These are phyloP conservation scores for Polychytrium aggregatum DNA, from an alignment of 192 early-diverging fungal genomes.

Conservation along the genomic window DNA sequence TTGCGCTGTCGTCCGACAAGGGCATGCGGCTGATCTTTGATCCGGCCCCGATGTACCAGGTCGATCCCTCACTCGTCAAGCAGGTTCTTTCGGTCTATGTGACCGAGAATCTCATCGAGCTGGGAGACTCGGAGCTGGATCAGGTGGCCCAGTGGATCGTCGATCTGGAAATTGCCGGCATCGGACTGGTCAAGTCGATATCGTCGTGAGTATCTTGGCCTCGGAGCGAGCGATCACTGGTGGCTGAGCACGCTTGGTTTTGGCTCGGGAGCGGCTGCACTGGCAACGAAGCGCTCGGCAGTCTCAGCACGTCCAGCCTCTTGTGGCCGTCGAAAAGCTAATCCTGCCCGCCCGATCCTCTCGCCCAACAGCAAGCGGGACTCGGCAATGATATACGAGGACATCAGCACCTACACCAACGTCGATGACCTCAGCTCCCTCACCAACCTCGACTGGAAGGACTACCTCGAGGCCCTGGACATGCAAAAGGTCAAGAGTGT, in stretches of 20 bases:
- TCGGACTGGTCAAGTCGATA: too few relatives aligned
- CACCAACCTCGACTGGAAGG: conserved; percentile 19
- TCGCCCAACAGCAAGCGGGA: neutral
- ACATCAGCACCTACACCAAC: neutral
- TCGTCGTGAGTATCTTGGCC: too few relatives aligned
- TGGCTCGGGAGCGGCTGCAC: too few relatives aligned
- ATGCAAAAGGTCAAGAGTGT: conserved; percentile 12
- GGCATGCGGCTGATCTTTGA: conserved; percentile 21
- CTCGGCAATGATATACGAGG: neutral
- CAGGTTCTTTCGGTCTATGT: too few relatives aligned
- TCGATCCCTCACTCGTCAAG: conserved; percentile 4
- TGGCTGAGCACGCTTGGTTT: too few relatives aligned
- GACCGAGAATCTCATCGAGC: conserved; percentile 6
- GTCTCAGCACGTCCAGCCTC: too few relatives aligned
- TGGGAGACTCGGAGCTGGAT: conserved; percentile 3
- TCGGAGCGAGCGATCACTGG: too few relatives aligned
- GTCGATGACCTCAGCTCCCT: conserved; percentile 9
- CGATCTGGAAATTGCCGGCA: conserved; percentile 8
- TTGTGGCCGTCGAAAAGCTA: neutral
- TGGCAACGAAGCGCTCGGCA: too few relatives aligned
- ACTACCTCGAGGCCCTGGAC: conserved; percentile 11
- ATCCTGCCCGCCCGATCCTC: neutral
- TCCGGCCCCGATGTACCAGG: conserved; percentile 22
- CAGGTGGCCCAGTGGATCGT: conserved; percentile 11
- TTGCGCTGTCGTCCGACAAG: conserved; percentile 5